Percentiles rank a stretch among this genome's conserved stretches.
phyloP scores from a whole-genome alignment of 1,284 basidiomycete genomes.

The Farysia itapuensis region DNA sequence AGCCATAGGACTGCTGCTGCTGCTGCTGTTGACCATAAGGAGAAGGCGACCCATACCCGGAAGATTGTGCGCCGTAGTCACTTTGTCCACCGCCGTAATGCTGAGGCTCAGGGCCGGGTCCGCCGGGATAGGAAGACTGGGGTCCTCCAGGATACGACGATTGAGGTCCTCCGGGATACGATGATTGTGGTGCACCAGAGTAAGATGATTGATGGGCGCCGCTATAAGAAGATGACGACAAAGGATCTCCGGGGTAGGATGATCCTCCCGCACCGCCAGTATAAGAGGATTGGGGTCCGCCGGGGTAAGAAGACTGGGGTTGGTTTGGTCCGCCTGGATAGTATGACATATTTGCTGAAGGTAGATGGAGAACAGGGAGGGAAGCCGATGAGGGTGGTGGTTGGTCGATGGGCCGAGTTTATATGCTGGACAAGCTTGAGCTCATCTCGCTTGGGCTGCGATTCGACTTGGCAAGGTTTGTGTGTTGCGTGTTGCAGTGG shows the following conservation, averaged over 20 bases:
- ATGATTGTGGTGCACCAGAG: slow-evolving; percentile 8
- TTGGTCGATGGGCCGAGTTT: too few species aligned
- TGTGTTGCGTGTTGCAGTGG: too few species aligned
- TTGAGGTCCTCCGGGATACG: slow-evolving; percentile 3
- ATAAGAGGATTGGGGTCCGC: slow-evolving; percentile 15
- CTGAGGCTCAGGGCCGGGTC: slow-evolving; percentile 6
- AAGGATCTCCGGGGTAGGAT: slow-evolving; percentile 1
- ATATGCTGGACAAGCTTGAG: too few species aligned
- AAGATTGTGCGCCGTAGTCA: neutral
- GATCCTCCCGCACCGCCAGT: slow-evolving; percentile 9
- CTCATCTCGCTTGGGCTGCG: too few species aligned
- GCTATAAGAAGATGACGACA: slow-evolving; percentile 8
- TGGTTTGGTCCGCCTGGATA: slow-evolving; percentile 16
- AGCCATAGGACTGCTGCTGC: slow-evolving; percentile 1
- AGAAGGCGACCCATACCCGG: slow-evolving; percentile 1
- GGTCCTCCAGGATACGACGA: slow-evolving; percentile 21
- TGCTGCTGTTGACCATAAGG: slow-evolving; percentile 4
- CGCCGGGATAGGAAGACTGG: slow-evolving; percentile 26
- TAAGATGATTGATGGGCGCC: slow-evolving; percentile 17
- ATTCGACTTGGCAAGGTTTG: too few species aligned
- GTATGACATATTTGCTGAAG: slow-evolving; percentile 9
- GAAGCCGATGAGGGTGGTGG: too few species aligned
- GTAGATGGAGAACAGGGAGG: too few species aligned
- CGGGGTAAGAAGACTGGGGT: slow-evolving; percentile 7
- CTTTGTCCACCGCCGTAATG: slow-evolving; percentile 2